Percentiles rank a stretch among this genome's conserved stretches.
These are phyloP conservation scores for Aspergillaceae sp. DNA, from an alignment of 2,329 filamentous ascomycete species.

Conservation along the genomic window DNA sequence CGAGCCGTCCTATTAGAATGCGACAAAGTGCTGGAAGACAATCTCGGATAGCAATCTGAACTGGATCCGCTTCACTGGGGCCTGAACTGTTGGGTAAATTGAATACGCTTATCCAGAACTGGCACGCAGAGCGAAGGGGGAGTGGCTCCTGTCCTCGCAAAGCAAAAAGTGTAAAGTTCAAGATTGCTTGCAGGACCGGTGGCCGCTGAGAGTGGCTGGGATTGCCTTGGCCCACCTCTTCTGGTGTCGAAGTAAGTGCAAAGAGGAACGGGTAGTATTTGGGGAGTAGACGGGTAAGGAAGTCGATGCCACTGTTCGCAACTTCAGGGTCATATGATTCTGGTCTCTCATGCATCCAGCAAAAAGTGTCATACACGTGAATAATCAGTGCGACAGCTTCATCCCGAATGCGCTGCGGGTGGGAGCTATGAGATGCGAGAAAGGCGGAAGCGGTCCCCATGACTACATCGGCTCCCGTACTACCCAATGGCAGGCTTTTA, in stretches of 20 bases:
- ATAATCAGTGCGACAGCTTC: constrained; percentile 29
- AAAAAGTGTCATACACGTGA: constrained; percentile 32
- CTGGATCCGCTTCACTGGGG: constrained; percentile 13
- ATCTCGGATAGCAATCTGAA: constrained; percentile 25
- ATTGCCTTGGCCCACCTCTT: constrained; percentile 3
- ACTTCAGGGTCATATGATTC: constrained; percentile 34
- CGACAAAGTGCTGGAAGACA: constrained; percentile 31
- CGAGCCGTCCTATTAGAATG: constrained; percentile 33
- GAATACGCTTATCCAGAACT: constrained; percentile 36
- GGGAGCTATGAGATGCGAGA: constrained; percentile 34
- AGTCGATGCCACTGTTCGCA: constrained; percentile 38
- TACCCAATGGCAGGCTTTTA: constrained; percentile 31
- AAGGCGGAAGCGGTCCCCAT: constrained; percentile 41
- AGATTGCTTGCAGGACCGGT: constrained; percentile 25
- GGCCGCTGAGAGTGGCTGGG: constrained; percentile 7
- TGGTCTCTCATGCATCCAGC: constrained; percentile 27
- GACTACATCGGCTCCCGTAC: constrained; percentile 33
- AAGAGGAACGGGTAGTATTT: constrained; percentile 36
- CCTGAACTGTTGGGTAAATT: constrained; percentile 21
- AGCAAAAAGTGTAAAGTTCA: constrained; percentile 35
- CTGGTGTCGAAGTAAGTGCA: constrained; percentile 19
- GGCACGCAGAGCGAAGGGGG: constrained; percentile 38
- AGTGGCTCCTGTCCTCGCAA: constrained; percentile 36
- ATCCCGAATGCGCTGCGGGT: constrained; percentile 24
- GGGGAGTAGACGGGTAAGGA: constrained; percentile 33